Conservation (phyloP, 768 basidiomycete species). For the Agrocybe pediades region DNA sequence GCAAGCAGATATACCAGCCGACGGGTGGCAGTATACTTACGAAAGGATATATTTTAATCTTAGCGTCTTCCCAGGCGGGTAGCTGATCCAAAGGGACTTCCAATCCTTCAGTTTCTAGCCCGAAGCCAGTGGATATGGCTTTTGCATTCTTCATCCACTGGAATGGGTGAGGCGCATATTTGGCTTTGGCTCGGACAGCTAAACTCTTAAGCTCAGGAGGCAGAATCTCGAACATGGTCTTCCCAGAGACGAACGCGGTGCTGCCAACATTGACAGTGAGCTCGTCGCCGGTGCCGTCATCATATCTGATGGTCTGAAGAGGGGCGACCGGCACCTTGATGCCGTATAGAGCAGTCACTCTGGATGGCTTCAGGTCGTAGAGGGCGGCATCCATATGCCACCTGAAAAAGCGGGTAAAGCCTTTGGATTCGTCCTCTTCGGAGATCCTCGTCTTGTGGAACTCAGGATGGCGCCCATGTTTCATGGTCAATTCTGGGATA, state of each 20-base stretch:
- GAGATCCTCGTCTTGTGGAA: constrained; percentile 82
- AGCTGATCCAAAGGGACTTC: constrained; percentile 67
- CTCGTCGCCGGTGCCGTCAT: constrained; percentile 85
- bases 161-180: constrained; percentile 83
- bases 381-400: constrained; percentile 92
- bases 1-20: too few species aligned
- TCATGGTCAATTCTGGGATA: constrained; percentile 75
- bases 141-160: constrained; percentile 84
- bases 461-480: constrained; percentile 81
- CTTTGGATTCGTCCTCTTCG: constrained; percentile 69
- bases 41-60: constrained; percentile 70
- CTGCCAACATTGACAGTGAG: constrained; percentile 80
- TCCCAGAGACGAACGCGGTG: constrained; percentile 79
- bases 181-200: constrained; percentile 72
- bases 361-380: constrained; percentile 73
- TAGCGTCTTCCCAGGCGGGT: constrained; percentile 76
- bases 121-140: constrained; percentile 75
- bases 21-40: too few species aligned
- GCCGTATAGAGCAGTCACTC: constrained; percentile 81
- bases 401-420: constrained; percentile 79
- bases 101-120: constrained; percentile 73
- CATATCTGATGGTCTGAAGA: constrained; percentile 68
- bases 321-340: constrained; percentile 62
- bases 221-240: constrained; percentile 81
- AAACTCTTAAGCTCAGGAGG: constrained; percentile 72